These are phyloP conservation scores for Didymella pomorum DNA, from an alignment of 2,329 filamentous ascomycete genomes.

Conservation along the genomic window DNA sequence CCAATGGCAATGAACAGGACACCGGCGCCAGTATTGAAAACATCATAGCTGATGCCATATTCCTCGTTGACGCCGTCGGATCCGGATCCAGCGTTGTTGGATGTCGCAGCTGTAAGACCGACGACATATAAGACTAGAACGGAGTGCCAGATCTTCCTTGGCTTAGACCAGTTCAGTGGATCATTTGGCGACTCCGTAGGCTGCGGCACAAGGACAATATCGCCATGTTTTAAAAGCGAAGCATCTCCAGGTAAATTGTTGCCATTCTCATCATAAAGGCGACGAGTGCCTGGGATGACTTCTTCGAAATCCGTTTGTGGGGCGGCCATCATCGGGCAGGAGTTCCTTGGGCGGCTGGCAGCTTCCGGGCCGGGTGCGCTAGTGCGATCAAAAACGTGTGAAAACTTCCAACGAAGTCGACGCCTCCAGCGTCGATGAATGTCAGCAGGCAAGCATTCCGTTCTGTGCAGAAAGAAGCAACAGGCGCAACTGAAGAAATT, in stretches of 20 bases:
- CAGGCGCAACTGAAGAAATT: conserved; percentile 13
- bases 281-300: conserved; percentile 30
- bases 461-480: conserved; percentile 9
- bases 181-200: conserved; percentile 59
- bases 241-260: conserved; percentile 43
- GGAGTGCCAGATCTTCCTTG: conserved; percentile 52
- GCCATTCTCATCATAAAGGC: conserved; percentile 29
- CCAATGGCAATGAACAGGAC: conserved; percentile 32
- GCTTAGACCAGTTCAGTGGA: conserved; percentile 60
- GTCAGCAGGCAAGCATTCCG: conserved; percentile 34
- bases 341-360: conserved; percentile 3
- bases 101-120: conserved; percentile 30
- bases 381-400: conserved; percentile 18
- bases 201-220: conserved; percentile 61
- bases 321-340: conserved; percentile 20
- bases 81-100: conserved; percentile 31
- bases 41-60: conserved; percentile 31
- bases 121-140: conserved; percentile 31
- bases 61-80: conserved; percentile 30
- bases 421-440: conserved; percentile 30
- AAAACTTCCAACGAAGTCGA: conserved; percentile 25
- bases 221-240: conserved; percentile 36
- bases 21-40: conserved; percentile 32
- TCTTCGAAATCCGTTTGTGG: conserved; percentile 24
- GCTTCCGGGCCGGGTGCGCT: conserved; percentile 14